These are phyloP conservation scores for Physaria fendleri DNA, from an alignment of 345 rosid genomes.

Conservation along the genomic window DNA sequence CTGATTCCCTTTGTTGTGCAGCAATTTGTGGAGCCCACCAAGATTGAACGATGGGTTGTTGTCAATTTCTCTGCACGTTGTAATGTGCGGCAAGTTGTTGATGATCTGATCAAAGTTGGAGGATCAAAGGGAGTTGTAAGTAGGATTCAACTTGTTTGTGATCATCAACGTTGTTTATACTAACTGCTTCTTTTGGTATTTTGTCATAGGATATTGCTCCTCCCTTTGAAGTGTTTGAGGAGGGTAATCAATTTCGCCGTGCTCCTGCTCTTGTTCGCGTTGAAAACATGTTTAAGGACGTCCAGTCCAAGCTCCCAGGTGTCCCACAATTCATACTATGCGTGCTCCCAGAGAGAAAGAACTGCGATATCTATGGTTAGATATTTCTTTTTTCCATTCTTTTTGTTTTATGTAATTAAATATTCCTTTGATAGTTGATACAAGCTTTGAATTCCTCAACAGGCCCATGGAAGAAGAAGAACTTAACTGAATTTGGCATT, in stretches of 20 bases:
- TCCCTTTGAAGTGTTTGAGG: conserved; percentile 64
- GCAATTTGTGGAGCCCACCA: conserved; percentile 73
- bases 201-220: conserved; percentile 36
- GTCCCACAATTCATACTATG: conserved; percentile 83
- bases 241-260: conserved; percentile 44
- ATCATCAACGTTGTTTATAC: not conserved
- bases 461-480: conserved; percentile 94
- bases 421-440: not conserved
- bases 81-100: conserved; percentile 46
- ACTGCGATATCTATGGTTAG: conserved; percentile 74
- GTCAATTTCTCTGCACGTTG: conserved; percentile 84
- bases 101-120: conserved; percentile 54
- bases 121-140: conserved; percentile 83
- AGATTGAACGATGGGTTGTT: conserved; percentile 68
- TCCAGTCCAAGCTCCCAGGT: conserved; percentile 68
- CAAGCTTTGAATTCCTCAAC: not conserved
- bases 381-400: not conserved
- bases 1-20: conserved; percentile 18
- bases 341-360: conserved; percentile 70
- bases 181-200: not conserved
- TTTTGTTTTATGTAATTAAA: not conserved
- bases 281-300: conserved; percentile 73
- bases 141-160: not conserved
- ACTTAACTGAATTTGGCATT: conserved; percentile 72
- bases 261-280: conserved; percentile 60